phyloP scores from a whole-genome alignment of 208 protist species.

The Leishmania tarentolae region DNA sequence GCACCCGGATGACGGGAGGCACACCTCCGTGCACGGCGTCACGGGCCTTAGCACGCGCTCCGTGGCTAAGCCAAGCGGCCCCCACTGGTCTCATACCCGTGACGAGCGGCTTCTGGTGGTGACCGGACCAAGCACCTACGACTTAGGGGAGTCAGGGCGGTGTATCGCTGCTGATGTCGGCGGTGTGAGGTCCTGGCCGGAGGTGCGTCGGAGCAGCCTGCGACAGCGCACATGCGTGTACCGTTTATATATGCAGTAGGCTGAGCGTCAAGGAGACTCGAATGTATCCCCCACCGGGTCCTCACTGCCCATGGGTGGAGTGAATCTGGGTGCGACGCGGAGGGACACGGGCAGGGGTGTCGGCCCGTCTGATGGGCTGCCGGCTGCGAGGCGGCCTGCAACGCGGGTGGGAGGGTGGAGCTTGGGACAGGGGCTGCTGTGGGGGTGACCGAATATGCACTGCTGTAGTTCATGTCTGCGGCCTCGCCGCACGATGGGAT shows the following conservation, averaged over 20 bases:
- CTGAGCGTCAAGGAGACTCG: not conserved
- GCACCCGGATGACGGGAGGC: not conserved
- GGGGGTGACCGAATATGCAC: too few species aligned
- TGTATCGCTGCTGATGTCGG: not conserved
- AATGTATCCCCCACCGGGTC: not conserved
- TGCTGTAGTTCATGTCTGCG: too few species aligned
- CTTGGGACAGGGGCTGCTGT: too few species aligned
- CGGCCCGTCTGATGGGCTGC: too few species aligned
- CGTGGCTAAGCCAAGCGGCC: not conserved
- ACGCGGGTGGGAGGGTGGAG: too few species aligned
- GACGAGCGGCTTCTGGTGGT: not conserved
- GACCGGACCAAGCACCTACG: not conserved
- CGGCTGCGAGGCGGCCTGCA: too few species aligned
- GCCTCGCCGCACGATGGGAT: too few species aligned
- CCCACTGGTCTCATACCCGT: not conserved
- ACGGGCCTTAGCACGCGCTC: not conserved
- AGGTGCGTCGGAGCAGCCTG: not conserved
- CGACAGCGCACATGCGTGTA: not conserved
- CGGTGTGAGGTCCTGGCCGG: not conserved
- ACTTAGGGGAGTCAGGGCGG: not conserved
- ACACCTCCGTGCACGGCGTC: not conserved
- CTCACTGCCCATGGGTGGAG: not conserved
- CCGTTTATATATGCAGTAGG: not conserved
- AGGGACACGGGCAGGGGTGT: too few species aligned
- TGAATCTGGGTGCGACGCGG: too few species aligned